Base-by-base conservation (phyloP, 768 basidiomycete species). In the Mycena olivaceomarginata region DNA sequence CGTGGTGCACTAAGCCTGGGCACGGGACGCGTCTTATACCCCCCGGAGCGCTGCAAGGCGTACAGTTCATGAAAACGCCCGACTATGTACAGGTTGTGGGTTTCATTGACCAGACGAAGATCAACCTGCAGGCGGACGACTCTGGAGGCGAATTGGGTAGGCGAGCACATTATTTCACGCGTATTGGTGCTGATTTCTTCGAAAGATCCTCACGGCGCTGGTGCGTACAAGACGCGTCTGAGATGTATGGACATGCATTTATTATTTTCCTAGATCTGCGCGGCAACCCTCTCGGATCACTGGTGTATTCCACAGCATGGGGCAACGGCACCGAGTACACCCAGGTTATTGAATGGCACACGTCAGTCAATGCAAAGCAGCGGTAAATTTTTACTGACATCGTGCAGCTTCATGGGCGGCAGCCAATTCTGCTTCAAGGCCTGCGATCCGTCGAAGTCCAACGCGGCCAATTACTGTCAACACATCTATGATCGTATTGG, bases 241-340 rank as follows among this genome's bases (percentile, higher is more conserved):
- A 3, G 48, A 22, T 57, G 25, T 48, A 41, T 9, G 9, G 39
- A 45, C 4, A 22, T 15, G 25, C 25, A 15, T 37, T 6, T 39
- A n/a, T 8, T 65, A 20, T 57, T 15, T 22, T 25, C 11, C 20
- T 70, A 76, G 67, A 75, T 67, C 25, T 74, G 60, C 72, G 94
- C 77, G 96, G 96, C n/a, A 97, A 96, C 86, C 94, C 94, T 4
- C 87, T 95, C 39, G 95, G 95, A 77, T 94, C 92, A 65, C 83
- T 96, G 39, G 73, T 95, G 57, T 96, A 90, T 87, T 92, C 94
- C 0, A 93, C 86, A 75, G 89, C 85, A 13, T 93, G 89, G 81
- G 85, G 82, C 63, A 82, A 78, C 63, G 84, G 89, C 77, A 89
- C 88, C 78, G 83, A 82, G 0, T 89, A 85, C 82, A 81, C 84